Evolutionary conservation across 1,139 yeast genomes (phyloP), one percentile per base, ranked within the genome.

Genomic region (Hemisphaericaspora lyxosophila): DNA sequence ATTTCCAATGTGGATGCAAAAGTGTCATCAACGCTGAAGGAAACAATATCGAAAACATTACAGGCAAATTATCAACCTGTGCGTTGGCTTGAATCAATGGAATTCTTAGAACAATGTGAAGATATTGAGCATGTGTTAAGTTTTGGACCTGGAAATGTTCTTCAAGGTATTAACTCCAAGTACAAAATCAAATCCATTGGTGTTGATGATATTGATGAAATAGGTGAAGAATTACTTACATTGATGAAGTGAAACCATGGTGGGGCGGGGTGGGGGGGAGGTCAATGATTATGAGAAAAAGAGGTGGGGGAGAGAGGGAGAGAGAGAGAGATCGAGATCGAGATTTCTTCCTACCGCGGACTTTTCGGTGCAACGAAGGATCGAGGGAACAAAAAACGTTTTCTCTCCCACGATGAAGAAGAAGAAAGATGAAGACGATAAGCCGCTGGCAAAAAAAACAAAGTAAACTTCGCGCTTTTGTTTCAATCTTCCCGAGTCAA

Each of bases 21-120:
- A 26, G 38, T 57, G 1, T 44, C 57, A 4, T 16, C 28, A 0
- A 48, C 45, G 7, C 45, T 43, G 4, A 43, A 43, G 12, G 46
- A 50, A 11, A 59, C 65, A 3, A 35, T 67, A 3, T 45, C 48
- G 12, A 53, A 60, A 19, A 56, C 72, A 12, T 57, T 73, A 7
- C 42, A 44, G 5, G 69, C 63, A 15, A 72, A 68, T 46, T 66
- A 70, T 20, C 50, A 50, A 17, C 75, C 79, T 0, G 80, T 75
- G 3, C 62, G 60, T 38, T 75, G 78, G 71, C 56, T 56, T 28
- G 47, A 56, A 27, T 61, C 73, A 1, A 53, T 73, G 41, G 51
- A 60, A 26, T 44, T 33, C 20, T 40, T 68, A 23, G 27, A 38
- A 17, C 23, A 26, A 0, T 24, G 46, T 22, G 60, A 52, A 3